phyloP scores from a whole-genome alignment of 768 basidiomycete genomes.

The Xerocomus spinulosus region DNA sequence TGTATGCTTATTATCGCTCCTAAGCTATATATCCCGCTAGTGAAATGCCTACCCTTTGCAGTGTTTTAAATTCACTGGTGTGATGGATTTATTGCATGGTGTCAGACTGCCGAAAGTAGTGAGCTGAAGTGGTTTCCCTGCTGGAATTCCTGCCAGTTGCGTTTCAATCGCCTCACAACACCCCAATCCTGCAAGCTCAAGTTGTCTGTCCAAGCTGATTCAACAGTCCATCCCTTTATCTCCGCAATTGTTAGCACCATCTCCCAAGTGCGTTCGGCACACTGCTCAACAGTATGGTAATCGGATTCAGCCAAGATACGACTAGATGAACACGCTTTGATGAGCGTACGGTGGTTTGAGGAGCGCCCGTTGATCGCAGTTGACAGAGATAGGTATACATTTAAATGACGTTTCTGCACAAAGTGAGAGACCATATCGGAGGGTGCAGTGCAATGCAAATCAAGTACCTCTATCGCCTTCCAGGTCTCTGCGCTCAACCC shows the following conservation, averaged over 20 bases:
- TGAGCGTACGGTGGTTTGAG: conserved; percentile 55
- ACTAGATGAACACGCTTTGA: conserved; percentile 54
- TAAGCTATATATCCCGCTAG: conserved; percentile 44
- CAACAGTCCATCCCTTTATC: conserved; percentile 73
- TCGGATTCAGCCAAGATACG: conserved; percentile 88
- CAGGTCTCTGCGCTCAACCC: conserved; percentile 77
- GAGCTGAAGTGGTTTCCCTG: conserved; percentile 39
- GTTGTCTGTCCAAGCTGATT: conserved; percentile 49
- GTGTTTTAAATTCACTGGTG: conserved; percentile 1
- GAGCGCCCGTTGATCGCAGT: conserved; percentile 79
- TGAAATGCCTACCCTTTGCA: not conserved
- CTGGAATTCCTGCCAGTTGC: conserved; percentile 67
- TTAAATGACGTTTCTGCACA: conserved; percentile 59
- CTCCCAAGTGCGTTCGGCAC: conserved; percentile 64
- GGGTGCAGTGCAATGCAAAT: not conserved
- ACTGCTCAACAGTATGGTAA: conserved; percentile 59
- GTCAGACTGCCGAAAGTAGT: not conserved
- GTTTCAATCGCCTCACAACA: conserved; percentile 58
- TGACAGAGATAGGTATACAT: conserved; percentile 85
- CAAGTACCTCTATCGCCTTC: conserved; percentile 63
- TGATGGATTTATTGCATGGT: not conserved
- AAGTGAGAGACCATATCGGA: conserved; percentile 8
- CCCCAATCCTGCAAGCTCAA: conserved; percentile 47
- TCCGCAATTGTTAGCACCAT: conserved; percentile 70
- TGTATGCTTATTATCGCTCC: conserved; percentile 63